A percentile compares a stretch with the other conserved stretches of the same genome.
Conservation (phyloP, 2,329 filamentous ascomycete species). For the Hypoxylon sp. region DNA sequence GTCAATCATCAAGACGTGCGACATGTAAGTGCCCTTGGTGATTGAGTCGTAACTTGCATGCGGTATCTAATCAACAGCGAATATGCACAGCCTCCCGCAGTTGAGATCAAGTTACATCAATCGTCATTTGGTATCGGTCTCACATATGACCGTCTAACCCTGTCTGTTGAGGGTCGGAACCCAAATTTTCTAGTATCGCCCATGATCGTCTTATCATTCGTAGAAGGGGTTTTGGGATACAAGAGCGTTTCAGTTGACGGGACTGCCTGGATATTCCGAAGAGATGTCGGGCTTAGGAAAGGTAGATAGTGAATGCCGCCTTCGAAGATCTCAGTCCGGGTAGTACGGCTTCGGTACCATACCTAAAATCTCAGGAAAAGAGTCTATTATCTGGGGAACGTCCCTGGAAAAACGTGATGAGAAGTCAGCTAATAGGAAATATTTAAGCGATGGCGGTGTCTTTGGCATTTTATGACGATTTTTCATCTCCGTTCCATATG, state of each 20-base stretch:
- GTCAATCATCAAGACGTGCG: conserved; percentile 56
- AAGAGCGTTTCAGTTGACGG: conserved; percentile 49
- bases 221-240: conserved; percentile 64
- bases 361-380: not conserved
- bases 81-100: conserved; percentile 56
- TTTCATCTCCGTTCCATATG: not conserved
- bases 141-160: conserved; percentile 59
- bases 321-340: no score
- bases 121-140: conserved; percentile 61
- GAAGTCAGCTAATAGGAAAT: not conserved
- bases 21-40: conserved; percentile 27
- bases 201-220: conserved; percentile 60
- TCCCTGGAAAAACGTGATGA: not conserved
- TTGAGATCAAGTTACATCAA: conserved; percentile 59
- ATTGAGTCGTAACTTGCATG: not conserved
- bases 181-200: conserved; percentile 56
- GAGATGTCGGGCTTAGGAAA: conserved; percentile 51
- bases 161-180: conserved; percentile 55
- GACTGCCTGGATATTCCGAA: conserved; percentile 50
- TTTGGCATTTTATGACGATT: not conserved
- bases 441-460: no score
- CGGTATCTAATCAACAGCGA: not conserved
- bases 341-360: no score
- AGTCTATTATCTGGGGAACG: not conserved
- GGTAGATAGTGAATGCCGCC: not conserved